Evolutionary conservation across 2,329 filamentous ascomycete species (phyloP).

Genomic region (Ophiostoma triangulosporum): DNA sequence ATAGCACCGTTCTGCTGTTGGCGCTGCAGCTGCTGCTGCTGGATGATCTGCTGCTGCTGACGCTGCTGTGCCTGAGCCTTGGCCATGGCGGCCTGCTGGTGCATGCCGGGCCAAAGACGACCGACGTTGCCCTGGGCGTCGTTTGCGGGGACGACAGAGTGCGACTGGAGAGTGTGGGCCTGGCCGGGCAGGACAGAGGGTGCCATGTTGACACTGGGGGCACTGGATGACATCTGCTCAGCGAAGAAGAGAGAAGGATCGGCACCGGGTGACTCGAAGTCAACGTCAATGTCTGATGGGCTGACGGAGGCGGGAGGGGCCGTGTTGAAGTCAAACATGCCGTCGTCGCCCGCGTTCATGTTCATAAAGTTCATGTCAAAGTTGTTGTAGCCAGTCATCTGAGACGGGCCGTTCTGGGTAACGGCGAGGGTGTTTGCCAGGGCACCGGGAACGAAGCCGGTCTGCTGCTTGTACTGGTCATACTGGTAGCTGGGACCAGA

Average conservation of each 20-base stretch:
- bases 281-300: constrained; percentile 55
- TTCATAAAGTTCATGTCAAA: constrained; percentile 33
- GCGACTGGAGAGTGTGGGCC: constrained; percentile 33
- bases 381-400: constrained; percentile 37
- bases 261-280: constrained; percentile 42
- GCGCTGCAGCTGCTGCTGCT: constrained; percentile 40
- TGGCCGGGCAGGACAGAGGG: constrained; percentile 50
- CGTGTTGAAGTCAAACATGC: constrained; percentile 61
- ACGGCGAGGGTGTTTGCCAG: constrained; percentile 68
- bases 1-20: constrained; percentile 22
- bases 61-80: constrained; percentile 59
- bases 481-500: constrained; percentile 87
- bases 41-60: constrained; percentile 48
- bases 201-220: neutral
- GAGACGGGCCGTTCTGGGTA: constrained; percentile 43
- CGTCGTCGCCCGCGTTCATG: constrained; percentile 46
- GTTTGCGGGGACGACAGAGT: constrained; percentile 25
- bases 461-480: constrained; percentile 90
- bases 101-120: constrained; percentile 84
- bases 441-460: constrained; percentile 76
- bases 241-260: constrained; percentile 52
- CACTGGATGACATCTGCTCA: constrained; percentile 25
- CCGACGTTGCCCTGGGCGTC: constrained; percentile 42
- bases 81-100: constrained; percentile 72
- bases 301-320: constrained; percentile 45